Conservation (phyloP, 495 filamentous ascomycete species). For the Penicillium paradoxum region DNA sequence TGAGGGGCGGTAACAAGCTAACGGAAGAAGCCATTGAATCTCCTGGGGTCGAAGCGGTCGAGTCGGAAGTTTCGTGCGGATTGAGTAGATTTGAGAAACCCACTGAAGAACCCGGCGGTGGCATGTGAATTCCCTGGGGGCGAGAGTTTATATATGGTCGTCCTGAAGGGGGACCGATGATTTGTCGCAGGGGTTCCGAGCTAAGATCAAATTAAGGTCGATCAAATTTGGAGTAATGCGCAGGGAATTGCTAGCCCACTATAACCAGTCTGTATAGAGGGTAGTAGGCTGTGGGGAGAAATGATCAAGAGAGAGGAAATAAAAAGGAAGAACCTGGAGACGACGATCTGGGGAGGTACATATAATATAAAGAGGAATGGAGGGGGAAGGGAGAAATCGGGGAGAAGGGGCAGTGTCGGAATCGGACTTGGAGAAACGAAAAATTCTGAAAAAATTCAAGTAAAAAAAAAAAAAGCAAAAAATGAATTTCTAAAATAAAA, state of each 20-base stretch:
- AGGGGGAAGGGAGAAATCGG: constrained; percentile 40
- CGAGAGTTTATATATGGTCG: constrained; percentile 4
- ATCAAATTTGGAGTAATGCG: constrained; percentile 5
- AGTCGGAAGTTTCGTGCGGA: constrained; percentile 44
- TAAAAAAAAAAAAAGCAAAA: constrained; percentile 16
- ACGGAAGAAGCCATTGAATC: constrained; percentile 64
- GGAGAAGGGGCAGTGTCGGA: constrained; percentile 28
- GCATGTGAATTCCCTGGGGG: constrained; percentile 56
- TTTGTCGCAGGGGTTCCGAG: constrained; percentile 23
- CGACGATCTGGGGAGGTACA: constrained; percentile 35
- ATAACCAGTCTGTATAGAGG: constrained; percentile 3
- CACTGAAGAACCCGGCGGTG: constrained; percentile 64
- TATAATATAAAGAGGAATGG: constrained; percentile 41
- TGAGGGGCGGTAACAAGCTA: constrained; percentile 59
- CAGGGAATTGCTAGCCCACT: constrained; percentile 3
- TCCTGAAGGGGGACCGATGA: constrained; percentile 8
- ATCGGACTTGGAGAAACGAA: constrained; percentile 27
- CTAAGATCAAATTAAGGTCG: constrained; percentile 18
- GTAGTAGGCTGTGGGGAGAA: constrained; percentile 25
- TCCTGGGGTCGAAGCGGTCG: constrained; percentile 22
- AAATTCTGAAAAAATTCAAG: constrained; percentile 11
- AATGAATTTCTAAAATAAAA: constrained; percentile 12
- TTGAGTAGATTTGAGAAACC: constrained; percentile 79
- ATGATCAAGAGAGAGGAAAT: constrained; percentile 14
- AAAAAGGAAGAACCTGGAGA: constrained; percentile 28